phyloP scores from a whole-genome alignment of 1,139 yeast genomes.

The Blastobotrys aristatus region DNA sequence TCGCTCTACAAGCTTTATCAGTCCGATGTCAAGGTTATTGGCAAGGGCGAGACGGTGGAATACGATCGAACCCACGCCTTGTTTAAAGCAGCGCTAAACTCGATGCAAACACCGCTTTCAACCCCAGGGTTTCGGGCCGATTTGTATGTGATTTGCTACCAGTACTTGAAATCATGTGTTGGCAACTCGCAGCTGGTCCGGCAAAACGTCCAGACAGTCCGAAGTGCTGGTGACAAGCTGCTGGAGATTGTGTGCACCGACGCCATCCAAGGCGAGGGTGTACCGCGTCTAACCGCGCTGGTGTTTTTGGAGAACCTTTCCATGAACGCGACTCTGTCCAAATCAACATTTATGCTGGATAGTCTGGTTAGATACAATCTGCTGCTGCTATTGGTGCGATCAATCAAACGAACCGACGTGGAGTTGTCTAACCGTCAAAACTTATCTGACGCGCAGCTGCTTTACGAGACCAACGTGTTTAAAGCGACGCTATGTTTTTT shows the following conservation, averaged over 20 bases:
- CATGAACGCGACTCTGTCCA: constrained; percentile 48
- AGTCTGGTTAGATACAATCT: constrained; percentile 61
- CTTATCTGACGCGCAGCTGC: constrained; percentile 30
- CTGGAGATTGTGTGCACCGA: constrained; percentile 69
- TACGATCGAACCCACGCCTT: constrained; percentile 57
- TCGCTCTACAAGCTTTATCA: constrained; percentile 61
- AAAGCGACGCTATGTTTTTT: constrained; percentile 66
- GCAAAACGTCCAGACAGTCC: constrained; percentile 49
- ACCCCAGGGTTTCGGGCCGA: constrained; percentile 70
- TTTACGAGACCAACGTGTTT: constrained; percentile 72
- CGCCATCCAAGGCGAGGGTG: constrained; percentile 73
- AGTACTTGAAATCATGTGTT: constrained; percentile 42
- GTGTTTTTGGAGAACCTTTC: constrained; percentile 66
- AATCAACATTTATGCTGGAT: constrained; percentile 55
- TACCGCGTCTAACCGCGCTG: constrained; percentile 71
- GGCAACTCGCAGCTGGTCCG: constrained; percentile 40
- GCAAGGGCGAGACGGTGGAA: constrained; percentile 30
- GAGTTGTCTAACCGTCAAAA: constrained; percentile 37
- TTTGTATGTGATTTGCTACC: constrained; percentile 66
- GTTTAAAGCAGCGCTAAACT: constrained; percentile 68
- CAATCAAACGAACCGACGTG: constrained; percentile 65
- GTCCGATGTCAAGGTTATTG: constrained; percentile 39
- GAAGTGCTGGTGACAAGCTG: constrained; percentile 56
- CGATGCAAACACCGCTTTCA: constrained; percentile 64
- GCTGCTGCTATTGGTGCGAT: constrained; percentile 57